phyloP scores from a whole-genome alignment of 2,329 filamentous ascomycete species.

The Pseudogymnoascus sp. region DNA sequence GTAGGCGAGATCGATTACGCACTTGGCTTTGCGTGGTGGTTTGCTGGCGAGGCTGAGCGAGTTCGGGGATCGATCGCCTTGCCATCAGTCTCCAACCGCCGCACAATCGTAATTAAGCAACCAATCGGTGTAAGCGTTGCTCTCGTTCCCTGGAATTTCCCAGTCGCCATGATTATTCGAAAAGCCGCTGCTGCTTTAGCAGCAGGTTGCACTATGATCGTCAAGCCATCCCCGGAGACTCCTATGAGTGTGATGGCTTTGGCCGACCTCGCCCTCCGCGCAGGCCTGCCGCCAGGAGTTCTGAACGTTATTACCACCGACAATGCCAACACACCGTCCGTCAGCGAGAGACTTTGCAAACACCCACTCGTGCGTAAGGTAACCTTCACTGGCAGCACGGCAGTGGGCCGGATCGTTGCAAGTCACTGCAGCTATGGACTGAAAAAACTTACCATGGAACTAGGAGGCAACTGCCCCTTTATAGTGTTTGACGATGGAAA shows the following conservation, averaged over 20 bases:
- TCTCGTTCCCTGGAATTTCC: slow-evolving; percentile 68
- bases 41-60: slow-evolving; percentile 53
- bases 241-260: slow-evolving; percentile 49
- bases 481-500: slow-evolving; percentile 59
- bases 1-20: slow-evolving; percentile 48
- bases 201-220: slow-evolving; percentile 67
- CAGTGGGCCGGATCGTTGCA: slow-evolving; percentile 56
- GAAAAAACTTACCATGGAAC: slow-evolving; percentile 58
- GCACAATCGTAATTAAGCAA: slow-evolving; percentile 68
- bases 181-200: slow-evolving; percentile 63
- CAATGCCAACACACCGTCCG: slow-evolving; percentile 44
- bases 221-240: slow-evolving; percentile 65
- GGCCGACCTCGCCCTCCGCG: slow-evolving; percentile 44
- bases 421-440: slow-evolving; percentile 51
- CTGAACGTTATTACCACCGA: slow-evolving; percentile 56
- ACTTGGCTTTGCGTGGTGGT: slow-evolving; percentile 48
- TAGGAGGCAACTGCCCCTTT: slow-evolving; percentile 61
- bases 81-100: slow-evolving; percentile 49
- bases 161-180: slow-evolving; percentile 58
- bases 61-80: slow-evolving; percentile 48
- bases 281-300: slow-evolving; percentile 52
- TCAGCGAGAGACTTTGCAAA: slow-evolving; percentile 47
- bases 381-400: slow-evolving; percentile 54
- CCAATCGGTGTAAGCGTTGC: slow-evolving; percentile 59
- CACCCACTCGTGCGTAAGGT: slow-evolving; percentile 56